phyloP scores from a whole-genome alignment of 768 basidiomycete genomes.

The Suillus brevipes region DNA sequence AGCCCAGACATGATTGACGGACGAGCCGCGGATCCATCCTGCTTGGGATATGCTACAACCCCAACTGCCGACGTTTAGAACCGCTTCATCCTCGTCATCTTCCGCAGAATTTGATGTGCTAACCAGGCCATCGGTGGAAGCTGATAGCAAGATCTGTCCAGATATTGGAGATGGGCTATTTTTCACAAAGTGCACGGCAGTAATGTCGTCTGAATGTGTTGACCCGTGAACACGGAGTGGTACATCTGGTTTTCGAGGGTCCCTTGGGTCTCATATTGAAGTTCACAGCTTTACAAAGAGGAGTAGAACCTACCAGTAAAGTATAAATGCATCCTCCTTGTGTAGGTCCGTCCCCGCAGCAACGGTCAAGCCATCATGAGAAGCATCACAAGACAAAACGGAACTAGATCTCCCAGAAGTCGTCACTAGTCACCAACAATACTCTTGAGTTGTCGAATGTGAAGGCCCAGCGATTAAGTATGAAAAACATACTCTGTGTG shows the following conservation, averaged over 20 bases:
- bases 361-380: conserved; percentile 67
- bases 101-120: conserved; percentile 71
- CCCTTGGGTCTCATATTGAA: conserved; percentile 48
- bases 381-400: conserved; percentile 70
- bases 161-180: conserved; percentile 31
- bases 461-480: conserved; percentile 1
- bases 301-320: conserved; percentile 67
- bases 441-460: conserved; percentile 41
- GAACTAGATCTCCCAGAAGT: conserved; percentile 42
- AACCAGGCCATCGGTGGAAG: conserved; percentile 83
- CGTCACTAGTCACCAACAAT: conserved; percentile 42
- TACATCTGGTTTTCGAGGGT: conserved; percentile 72
- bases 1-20: conserved; percentile 64
- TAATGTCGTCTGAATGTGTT: conserved; percentile 94
- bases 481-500: conserved; percentile 56
- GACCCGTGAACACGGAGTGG: conserved; percentile 77
- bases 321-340: conserved; percentile 76
- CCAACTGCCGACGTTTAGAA: conserved; percentile 80
- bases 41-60: conserved; percentile 78
- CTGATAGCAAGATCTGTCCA: conserved; percentile 63
- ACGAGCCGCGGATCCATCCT: conserved; percentile 54
- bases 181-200: conserved; percentile 58
- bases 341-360: conserved; percentile 83
- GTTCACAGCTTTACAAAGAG: not conserved
- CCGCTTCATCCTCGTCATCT: conserved; percentile 85